Conservation (phyloP, 148 eudicot genomes). For the Arctostaphylos glauca region DNA sequence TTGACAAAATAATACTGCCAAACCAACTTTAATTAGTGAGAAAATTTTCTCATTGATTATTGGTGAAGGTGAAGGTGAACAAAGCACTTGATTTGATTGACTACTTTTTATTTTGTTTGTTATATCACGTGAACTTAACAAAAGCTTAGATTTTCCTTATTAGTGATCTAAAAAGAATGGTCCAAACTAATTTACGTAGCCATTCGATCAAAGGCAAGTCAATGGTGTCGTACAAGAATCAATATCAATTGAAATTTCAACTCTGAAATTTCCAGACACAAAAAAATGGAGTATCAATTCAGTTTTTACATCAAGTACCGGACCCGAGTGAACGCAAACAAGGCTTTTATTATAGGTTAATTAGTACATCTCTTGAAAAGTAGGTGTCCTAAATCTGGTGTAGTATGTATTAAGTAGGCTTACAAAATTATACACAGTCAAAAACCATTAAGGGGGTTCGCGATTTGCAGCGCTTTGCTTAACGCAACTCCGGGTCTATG, state of each 20-base stretch:
- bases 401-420: too few relatives aligned
- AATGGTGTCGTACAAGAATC: neutral
- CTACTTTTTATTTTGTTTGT: neutral
- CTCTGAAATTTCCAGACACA: neutral
- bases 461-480: too few relatives aligned
- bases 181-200: neutral
- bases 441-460: too few relatives aligned
- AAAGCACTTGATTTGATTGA: neutral
- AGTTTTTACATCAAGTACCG: neutral
- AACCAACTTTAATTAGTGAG: neutral
- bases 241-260: neutral
- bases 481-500: too few relatives aligned
- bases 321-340: too few relatives aligned
- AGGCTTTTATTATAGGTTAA: too few relatives aligned
- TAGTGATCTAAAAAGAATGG: neutral
- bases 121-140: neutral
- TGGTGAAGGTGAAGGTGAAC: neutral
- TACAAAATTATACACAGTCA: too few relatives aligned
- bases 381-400: too few relatives aligned
- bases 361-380: too few relatives aligned
- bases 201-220: neutral
- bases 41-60: neutral
- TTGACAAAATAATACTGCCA: neutral
- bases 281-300: neutral
- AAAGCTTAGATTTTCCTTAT: neutral